phyloP scores from a whole-genome alignment of 108 stramenopile genomes.

The Cyclotella sp. region DNA sequence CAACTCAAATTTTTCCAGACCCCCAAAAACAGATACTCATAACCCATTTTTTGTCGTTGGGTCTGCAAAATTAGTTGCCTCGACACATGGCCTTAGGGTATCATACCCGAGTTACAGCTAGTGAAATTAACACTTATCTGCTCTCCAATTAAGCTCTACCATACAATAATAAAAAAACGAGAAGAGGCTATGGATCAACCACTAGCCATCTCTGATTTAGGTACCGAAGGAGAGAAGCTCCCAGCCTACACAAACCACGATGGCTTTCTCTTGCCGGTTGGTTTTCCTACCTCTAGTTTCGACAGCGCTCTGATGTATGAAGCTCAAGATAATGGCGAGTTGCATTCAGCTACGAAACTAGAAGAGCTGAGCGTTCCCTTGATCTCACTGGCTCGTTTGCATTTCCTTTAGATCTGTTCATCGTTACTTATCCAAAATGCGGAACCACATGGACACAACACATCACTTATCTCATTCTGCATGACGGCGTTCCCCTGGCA shows the following conservation, averaged over 20 bases:
- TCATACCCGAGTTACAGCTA: no score
- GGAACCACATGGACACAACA: slow-evolving; percentile 67
- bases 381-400: background rate
- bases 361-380: background rate
- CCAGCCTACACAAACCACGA: slow-evolving; percentile 60
- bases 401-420: slow-evolving; percentile 47
- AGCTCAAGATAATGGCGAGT: slow-evolving; percentile 42
- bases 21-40: no score
- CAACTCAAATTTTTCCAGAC: no score
- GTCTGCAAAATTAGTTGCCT: no score
- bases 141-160: no score
- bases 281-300: slow-evolving; percentile 57
- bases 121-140: no score
- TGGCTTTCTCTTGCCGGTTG: slow-evolving; percentile 51
- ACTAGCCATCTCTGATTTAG: background rate
- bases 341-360: no score
- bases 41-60: no score
- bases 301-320: slow-evolving; percentile 42
- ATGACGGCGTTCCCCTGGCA: slow-evolving; percentile 51
- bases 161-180: no score
- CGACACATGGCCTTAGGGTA: no score
- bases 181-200: background rate
- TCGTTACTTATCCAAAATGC: slow-evolving; percentile 66
- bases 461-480: slow-evolving; percentile 61
- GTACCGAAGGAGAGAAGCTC: slow-evolving; percentile 9